phyloP scores from a whole-genome alignment of 2,329 filamentous ascomycete species.

The Penicillium rolfsii region DNA sequence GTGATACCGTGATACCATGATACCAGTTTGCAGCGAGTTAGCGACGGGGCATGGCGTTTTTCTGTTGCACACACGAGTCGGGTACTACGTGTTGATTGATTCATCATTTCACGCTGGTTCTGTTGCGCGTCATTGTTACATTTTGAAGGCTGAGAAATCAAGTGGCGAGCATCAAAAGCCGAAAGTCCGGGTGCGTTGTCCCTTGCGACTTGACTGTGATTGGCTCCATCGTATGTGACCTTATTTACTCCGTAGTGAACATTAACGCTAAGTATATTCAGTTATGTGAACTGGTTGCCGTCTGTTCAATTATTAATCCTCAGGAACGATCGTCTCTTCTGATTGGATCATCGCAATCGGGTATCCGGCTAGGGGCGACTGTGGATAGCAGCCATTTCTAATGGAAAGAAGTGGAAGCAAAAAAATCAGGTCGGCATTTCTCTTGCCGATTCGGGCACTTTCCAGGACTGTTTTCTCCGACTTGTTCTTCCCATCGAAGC shows the following conservation, averaged over 20 bases:
- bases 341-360: background rate
- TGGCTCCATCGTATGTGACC: background rate
- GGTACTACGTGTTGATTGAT: background rate
- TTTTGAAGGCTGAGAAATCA: background rate
- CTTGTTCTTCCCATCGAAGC: background rate
- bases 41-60: constrained; percentile 3
- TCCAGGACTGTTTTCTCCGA: background rate
- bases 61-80: background rate
- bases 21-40: constrained; percentile 5
- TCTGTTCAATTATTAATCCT: background rate
- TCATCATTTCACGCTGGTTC: background rate
- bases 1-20: constrained; percentile 2
- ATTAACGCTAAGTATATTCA: too few species aligned
- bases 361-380: background rate
- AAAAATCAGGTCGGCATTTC: background rate
- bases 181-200: background rate
- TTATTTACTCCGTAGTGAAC: background rate
- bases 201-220: too few species aligned
- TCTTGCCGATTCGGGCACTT: constrained; percentile 13
- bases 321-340: background rate
- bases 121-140: background rate
- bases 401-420: background rate
- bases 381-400: background rate
- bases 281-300: too few species aligned
- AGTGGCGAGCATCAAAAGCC: background rate